Evolutionary conservation across 2,329 filamentous ascomycete species (phyloP), one percentile per base, ranked within the genome.

Genomic region (Trichoderma sp.): DNA sequence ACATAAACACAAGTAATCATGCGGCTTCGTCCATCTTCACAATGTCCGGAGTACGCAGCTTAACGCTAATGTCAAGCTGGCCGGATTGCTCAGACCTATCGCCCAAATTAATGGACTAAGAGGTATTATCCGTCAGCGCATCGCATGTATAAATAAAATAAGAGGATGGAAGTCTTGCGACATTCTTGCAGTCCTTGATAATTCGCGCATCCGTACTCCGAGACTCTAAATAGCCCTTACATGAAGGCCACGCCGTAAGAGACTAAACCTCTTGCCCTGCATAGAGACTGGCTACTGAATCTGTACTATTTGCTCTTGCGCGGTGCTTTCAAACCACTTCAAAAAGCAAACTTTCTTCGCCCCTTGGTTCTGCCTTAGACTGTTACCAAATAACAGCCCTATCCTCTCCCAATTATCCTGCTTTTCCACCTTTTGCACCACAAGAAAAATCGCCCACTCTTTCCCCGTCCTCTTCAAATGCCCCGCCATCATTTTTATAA

Each of bases 401-500:
- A 58, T 34, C 37, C 55, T 58, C 28, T 58, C 55, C 28, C 55
- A 58, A 34, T 24, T 30, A 37, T 54, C 51, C 5, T 58, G 30
- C 1, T 30, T 30, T 58, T 21, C 26, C 4, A 58, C 18, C 28
- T 21, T 32, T 58, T 58, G 55, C 30, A 58, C 18, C 8, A 58
- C 55, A 34, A 58, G 30, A 24, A 58, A 58, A 14, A 58, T n/a
- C 28, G 26, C 55, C 55, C 55, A 58, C 11, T 58, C 32, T 58
- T 14, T 58, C 3, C 32, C 28, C 8, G 55, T 58, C 21, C 30
- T 58, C 30, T 58, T 32, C 6, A 58, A 21, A 14, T 58, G 55
- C 30, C 55, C 55, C 6, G 55, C 28, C 28, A 58, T 58, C 55
- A 58, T 34, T 73, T 52, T 75, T 66, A 3, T 21, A 39, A 10